phyloP scores from a whole-genome alignment of 2,329 filamentous ascomycete genomes.

The Arachnopeziza araneosa region DNA sequence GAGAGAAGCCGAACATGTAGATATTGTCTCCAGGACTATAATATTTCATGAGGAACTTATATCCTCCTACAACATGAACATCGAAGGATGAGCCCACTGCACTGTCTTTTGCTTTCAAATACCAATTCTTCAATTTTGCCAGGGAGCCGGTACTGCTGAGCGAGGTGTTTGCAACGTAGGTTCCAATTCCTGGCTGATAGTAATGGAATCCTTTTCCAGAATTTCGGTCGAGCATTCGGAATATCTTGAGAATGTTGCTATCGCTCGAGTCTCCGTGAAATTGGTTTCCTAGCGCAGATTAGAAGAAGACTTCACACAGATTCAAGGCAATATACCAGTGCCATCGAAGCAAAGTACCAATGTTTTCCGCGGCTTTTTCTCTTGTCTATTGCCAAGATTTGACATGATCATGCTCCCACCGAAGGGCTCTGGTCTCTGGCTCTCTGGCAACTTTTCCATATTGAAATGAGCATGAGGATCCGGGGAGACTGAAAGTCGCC shows the following conservation, averaged over 20 bases:
- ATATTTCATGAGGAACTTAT: constrained; percentile 72
- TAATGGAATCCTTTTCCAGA: constrained; percentile 8
- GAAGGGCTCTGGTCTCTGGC: not conserved
- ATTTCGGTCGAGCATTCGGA: constrained; percentile 10
- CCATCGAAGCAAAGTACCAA: constrained; percentile 31
- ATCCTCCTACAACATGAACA: constrained; percentile 77
- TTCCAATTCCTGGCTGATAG: constrained; percentile 16
- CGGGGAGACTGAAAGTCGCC: not conserved
- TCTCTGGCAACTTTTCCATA: not conserved
- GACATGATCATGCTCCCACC: not conserved
- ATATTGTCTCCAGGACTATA: constrained; percentile 61
- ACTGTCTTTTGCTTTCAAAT: constrained; percentile 65
- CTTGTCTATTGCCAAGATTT: not conserved
- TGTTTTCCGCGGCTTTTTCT: not conserved
- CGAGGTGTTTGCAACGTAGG: constrained; percentile 3
- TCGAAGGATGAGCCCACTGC: constrained; percentile 77
- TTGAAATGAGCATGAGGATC: not conserved
- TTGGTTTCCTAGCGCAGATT: constrained; percentile 4
- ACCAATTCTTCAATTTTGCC: constrained; percentile 6
- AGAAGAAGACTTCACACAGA: not conserved
- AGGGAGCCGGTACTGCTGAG: not conserved
- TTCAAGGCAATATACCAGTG: constrained; percentile 1
- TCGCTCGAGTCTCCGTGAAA: constrained; percentile 11
- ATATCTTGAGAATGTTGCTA: constrained; percentile 15
- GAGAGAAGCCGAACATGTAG: constrained; percentile 69